Evolutionary conservation across 2,329 filamentous ascomycete genomes (phyloP), one percentile per base, ranked within the genome.

Genomic region (Aspergillus pseudonomiae): DNA sequence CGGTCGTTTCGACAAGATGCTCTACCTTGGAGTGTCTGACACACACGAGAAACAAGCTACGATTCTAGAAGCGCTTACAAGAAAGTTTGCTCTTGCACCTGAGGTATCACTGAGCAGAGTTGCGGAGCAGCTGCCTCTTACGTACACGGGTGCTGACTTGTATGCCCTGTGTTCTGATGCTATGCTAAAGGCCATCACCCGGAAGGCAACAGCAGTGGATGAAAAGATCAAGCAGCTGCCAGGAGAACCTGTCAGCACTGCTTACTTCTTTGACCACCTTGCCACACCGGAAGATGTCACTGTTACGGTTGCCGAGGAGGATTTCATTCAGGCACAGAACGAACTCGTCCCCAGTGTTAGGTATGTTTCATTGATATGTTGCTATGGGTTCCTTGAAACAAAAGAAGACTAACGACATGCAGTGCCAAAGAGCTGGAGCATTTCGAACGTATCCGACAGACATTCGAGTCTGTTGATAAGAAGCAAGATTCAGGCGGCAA

Each of bases 121-220:
- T 54, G 91, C 94, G 4, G 85, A 91, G 58, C 84, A 84, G 12
- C 86, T 99, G 4, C 95, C 95, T 0, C 95, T 97, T 76, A 98
- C 94, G 3, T 99, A 97, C 80, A 99, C 95, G 0, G 95, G 95
- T 73, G 95, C 95, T 66, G 95, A 99, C 80, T 90, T 99, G 74
- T 99, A 99, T 79, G 95, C 95, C 0, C 85, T 99, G 24, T 98
- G 94, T 82, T 97, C 93, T 50, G 95, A 99, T 77, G 93, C 95
- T 58, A 99, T 99, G 95, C 90, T 99, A 70, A 98, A 99, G 78
- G 95, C 95, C 24, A 94, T 99, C 63, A 99, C 95, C 3, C 89
- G 95, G 6, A 92, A 96, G 75, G 93, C 95, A 2, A 86, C 88
- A 1, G 84, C 87, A 2, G 94, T 98, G 2, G 95, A 99, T 75